phyloP scores from a whole-genome alignment of 805 yeast genomes.

The Zygotorulaspora sp. region DNA sequence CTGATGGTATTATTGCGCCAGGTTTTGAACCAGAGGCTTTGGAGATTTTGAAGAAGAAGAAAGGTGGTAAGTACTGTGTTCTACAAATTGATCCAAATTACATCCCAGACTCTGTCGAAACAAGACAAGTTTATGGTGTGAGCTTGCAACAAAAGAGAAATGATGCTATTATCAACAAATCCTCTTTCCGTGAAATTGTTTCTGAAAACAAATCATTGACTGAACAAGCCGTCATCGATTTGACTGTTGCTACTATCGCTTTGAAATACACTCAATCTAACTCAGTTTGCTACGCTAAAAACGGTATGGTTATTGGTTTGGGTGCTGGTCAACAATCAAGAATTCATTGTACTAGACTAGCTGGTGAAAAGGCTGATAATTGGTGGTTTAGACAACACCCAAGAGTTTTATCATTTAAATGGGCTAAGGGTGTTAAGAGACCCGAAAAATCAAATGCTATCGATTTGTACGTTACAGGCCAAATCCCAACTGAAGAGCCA shows the following conservation, averaged over 20 bases:
- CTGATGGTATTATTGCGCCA: slow-evolving; percentile 99
- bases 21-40: slow-evolving; percentile 92
- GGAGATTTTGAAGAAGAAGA: slow-evolving; percentile 82
- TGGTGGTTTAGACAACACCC: slow-evolving; percentile 99
- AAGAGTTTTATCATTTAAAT: slow-evolving; percentile 81
- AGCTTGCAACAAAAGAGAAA: slow-evolving; percentile 95
- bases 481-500: slow-evolving; percentile 87
- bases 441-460: slow-evolving; percentile 98
- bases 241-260: slow-evolving; percentile 96
- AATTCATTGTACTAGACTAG: slow-evolving; percentile 98
- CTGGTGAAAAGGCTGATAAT: slow-evolving; percentile 99
- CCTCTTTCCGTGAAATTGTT: slow-evolving; percentile 87
- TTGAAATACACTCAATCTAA: slow-evolving; percentile 97
- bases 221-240: slow-evolving; percentile 87
- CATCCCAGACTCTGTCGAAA: slow-evolving; percentile 74
- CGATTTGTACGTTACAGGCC: slow-evolving; percentile 86
- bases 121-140: slow-evolving; percentile 95
- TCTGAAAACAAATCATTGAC: slow-evolving; percentile 81
- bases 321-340: slow-evolving; percentile 99
- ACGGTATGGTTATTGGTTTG: slow-evolving; percentile 98
- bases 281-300: slow-evolving; percentile 96
- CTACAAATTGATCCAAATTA: slow-evolving; percentile 94
- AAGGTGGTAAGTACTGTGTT: slow-evolving; percentile 95
- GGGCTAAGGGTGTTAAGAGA: slow-evolving; percentile 98
- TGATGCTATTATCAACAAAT: slow-evolving; percentile 89